These are phyloP conservation scores for Fonsecaea multimorphosa DNA, from an alignment of 2,329 filamentous ascomycete genomes.

Conservation along the genomic window DNA sequence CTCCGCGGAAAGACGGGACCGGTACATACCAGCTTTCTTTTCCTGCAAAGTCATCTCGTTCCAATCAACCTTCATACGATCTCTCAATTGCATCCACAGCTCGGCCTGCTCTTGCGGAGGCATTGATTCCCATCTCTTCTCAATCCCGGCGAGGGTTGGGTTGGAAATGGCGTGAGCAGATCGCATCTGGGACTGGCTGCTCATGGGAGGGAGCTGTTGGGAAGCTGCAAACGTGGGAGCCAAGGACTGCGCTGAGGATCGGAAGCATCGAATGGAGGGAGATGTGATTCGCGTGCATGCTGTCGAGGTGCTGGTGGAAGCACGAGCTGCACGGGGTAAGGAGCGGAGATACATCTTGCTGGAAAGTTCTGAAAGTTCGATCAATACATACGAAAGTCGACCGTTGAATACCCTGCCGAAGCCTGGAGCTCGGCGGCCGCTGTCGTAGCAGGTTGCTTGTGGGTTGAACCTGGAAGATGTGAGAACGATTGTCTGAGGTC, in stretches of 20 bases:
- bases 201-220: slow-evolving; percentile 47
- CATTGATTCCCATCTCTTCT: slow-evolving; percentile 99
- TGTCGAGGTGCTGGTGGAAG: slow-evolving; percentile 47
- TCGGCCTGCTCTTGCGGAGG: slow-evolving; percentile 99
- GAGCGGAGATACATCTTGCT: slow-evolving; percentile 53
- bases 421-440: slow-evolving; percentile 37
- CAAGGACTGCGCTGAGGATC: slow-evolving; percentile 45
- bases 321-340: slow-evolving; percentile 54
- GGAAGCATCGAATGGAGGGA: slow-evolving; percentile 35
- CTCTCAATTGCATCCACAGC: slow-evolving; percentile 96
- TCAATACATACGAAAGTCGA: slow-evolving; percentile 33
- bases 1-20: not conserved
- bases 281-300: slow-evolving; percentile 38
- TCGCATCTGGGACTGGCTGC: slow-evolving; percentile 52
- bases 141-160: slow-evolving; percentile 95
- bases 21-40: slow-evolving; percentile 95
- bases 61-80: slow-evolving; percentile 99
- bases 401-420: slow-evolving; percentile 28
- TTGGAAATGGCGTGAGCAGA: slow-evolving; percentile 95
- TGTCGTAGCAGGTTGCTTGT: slow-evolving; percentile 26
- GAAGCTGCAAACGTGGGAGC: slow-evolving; percentile 47
- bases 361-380: slow-evolving; percentile 21
- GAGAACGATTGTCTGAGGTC: slow-evolving; percentile 25
- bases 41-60: slow-evolving; percentile 91
- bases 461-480: slow-evolving; percentile 20